Conservation (phyloP, 2,329 filamentous ascomycete species). For the Calonectria naviculata region DNA sequence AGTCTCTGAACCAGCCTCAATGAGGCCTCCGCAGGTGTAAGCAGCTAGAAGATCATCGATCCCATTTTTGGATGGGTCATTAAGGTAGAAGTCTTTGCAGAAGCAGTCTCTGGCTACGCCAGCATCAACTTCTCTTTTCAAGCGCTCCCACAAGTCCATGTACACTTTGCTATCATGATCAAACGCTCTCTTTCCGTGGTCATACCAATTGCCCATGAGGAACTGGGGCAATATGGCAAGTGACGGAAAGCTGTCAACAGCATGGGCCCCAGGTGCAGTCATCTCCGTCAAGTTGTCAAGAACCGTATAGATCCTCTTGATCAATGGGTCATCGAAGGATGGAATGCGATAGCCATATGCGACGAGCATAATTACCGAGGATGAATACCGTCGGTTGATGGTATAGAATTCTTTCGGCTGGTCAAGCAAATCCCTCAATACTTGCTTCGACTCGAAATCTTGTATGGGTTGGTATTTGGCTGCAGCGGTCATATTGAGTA, state of each 20-base stretch:
- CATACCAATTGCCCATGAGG: conserved; percentile 22
- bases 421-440: conserved; percentile 14
- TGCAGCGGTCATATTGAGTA: conserved; percentile 26
- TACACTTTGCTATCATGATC: conserved; percentile 30
- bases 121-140: conserved; percentile 19
- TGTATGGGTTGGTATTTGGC: conserved; percentile 30
- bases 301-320: conserved; percentile 30
- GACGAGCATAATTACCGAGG: conserved; percentile 33
- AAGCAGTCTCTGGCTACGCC: conserved; percentile 31
- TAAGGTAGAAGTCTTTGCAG: conserved; percentile 28
- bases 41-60: conserved; percentile 31
- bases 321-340: conserved; percentile 29
- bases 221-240: conserved; percentile 15
- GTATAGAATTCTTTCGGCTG: conserved; percentile 27
- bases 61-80: conserved; percentile 26
- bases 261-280: conserved; percentile 22
- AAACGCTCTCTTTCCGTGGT: conserved; percentile 23
- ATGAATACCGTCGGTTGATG: conserved; percentile 34
- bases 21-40: conserved; percentile 28
- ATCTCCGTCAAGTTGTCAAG: conserved; percentile 24
- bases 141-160: conserved; percentile 23
- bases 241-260: conserved; percentile 19
- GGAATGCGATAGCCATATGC: conserved; percentile 31
- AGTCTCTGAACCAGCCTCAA: conserved; percentile 36
- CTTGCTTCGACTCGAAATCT: conserved; percentile 34